These are phyloP conservation scores for Kurtzmaniella quercitrusa DNA, from an alignment of 1,139 yeast species.

Conservation along the genomic window DNA sequence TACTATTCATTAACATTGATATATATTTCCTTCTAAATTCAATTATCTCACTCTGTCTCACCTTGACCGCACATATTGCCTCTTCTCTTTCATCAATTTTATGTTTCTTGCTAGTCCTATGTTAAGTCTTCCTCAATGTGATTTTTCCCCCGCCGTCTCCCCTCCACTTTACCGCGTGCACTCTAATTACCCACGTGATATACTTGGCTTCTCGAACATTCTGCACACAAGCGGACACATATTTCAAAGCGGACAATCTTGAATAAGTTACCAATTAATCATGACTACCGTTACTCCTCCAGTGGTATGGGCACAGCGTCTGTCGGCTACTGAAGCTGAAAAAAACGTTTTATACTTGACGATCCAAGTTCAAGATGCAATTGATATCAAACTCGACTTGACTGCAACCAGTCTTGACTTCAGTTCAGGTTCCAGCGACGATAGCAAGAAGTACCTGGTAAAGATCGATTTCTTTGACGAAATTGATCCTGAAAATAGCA, in stretches of 20 bases:
- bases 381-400: slow-evolving; percentile 58
- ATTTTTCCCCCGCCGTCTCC: no score
- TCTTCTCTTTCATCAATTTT: no score
- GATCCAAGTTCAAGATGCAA: slow-evolving; percentile 68
- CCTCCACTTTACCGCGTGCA: no score
- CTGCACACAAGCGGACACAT: not conserved
- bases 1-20: no score
- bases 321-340: slow-evolving; percentile 61
- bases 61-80: no score
- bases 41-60: no score
- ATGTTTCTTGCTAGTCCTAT: no score
- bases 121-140: no score
- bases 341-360: slow-evolving; percentile 78
- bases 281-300: slow-evolving; percentile 16
- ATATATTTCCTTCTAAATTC: no score
- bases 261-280: not conserved
- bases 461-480: slow-evolving; percentile 69
- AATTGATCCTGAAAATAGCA: slow-evolving; percentile 64
- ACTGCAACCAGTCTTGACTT: slow-evolving; percentile 56
- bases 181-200: not conserved
- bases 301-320: slow-evolving; percentile 96
- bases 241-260: not conserved
- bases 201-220: not conserved
- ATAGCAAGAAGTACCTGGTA: slow-evolving; percentile 48
- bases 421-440: slow-evolving; percentile 52